Conservation (phyloP, 2,329 filamentous ascomycete genomes). For the Calonectria pseudoturangicola region DNA sequence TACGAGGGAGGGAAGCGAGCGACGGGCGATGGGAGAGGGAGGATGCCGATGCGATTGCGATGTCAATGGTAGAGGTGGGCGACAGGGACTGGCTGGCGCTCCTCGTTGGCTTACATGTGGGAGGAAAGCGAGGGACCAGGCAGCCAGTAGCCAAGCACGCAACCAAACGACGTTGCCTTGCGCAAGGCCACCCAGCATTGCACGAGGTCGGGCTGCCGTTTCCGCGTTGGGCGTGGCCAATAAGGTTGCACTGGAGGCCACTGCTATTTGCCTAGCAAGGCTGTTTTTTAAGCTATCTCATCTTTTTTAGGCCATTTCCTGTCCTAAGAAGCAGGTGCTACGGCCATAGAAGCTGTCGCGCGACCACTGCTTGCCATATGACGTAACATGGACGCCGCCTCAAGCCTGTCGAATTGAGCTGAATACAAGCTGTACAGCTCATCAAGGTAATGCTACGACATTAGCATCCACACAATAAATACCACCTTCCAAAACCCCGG, state of each 20-base stretch:
- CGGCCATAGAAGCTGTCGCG: neutral
- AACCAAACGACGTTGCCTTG: conserved; percentile 17
- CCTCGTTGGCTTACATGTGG: conserved; percentile 27
- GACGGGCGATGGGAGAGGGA: conserved; percentile 3
- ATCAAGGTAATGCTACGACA: neutral
- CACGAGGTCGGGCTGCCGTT: conserved; percentile 2
- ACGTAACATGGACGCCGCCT: neutral
- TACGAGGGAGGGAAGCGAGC: neutral
- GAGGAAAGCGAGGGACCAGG: conserved; percentile 15
- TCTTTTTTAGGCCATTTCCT: neutral
- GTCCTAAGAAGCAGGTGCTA: neutral
- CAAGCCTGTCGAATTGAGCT: neutral
- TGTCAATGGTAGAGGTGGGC: conserved; percentile 25
- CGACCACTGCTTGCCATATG: neutral
- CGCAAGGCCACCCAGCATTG: neutral
- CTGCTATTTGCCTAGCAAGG: neutral
- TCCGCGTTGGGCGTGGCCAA: conserved; percentile 5
- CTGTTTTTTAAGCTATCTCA: neutral
- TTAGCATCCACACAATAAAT: neutral
- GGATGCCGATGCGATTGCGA: conserved; percentile 11
- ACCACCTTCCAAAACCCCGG: neutral
- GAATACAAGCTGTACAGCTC: neutral
- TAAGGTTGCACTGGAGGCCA: neutral
- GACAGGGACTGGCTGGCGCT: conserved; percentile 7
- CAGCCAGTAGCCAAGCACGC: conserved; percentile 32